phyloP scores from a whole-genome alignment of 441 rosid species.

The Populus hybrid region DNA sequence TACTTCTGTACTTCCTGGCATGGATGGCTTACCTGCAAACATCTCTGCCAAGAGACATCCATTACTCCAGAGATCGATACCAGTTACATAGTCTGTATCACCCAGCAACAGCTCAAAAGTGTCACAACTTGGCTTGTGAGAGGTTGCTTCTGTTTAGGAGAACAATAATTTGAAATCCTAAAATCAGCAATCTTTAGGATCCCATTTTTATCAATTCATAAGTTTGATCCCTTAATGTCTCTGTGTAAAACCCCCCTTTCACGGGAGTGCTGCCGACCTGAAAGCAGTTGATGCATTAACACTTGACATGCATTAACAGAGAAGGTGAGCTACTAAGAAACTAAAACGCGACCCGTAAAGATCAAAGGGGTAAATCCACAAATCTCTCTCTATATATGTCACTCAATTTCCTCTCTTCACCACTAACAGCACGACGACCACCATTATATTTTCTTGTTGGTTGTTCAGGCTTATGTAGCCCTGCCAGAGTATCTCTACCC shows the following conservation, averaged over 20 bases:
- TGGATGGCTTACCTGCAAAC: slow-evolving; percentile 56
- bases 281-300: slow-evolving; percentile 59
- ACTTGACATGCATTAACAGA: slow-evolving; percentile 42
- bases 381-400: slow-evolving; percentile 3
- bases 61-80: slow-evolving; percentile 85
- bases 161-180: slow-evolving; percentile 49
- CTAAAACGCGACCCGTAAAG: too few species aligned
- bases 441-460: slow-evolving; percentile 5
- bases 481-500: slow-evolving; percentile 32
- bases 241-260: slow-evolving; percentile 53
- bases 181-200: slow-evolving; percentile 56
- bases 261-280: slow-evolving; percentile 55
- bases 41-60: slow-evolving; percentile 86
- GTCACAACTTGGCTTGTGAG: slow-evolving; percentile 84
- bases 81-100: slow-evolving; percentile 59
- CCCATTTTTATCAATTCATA: slow-evolving; percentile 48
- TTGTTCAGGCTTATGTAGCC: slow-evolving; percentile 5
- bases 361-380: background rate
- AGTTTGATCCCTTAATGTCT: slow-evolving; percentile 55
- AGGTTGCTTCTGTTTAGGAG: slow-evolving; percentile 38
- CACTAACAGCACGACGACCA: slow-evolving; percentile 8
- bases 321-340: slow-evolving; percentile 9
- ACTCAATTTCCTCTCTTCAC: slow-evolving; percentile 13
- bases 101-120: slow-evolving; percentile 69
- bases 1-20: slow-evolving; percentile 84